Conservation (phyloP, 2,329 filamentous ascomycete genomes). For the Paracoccidioides lutzii region DNA sequence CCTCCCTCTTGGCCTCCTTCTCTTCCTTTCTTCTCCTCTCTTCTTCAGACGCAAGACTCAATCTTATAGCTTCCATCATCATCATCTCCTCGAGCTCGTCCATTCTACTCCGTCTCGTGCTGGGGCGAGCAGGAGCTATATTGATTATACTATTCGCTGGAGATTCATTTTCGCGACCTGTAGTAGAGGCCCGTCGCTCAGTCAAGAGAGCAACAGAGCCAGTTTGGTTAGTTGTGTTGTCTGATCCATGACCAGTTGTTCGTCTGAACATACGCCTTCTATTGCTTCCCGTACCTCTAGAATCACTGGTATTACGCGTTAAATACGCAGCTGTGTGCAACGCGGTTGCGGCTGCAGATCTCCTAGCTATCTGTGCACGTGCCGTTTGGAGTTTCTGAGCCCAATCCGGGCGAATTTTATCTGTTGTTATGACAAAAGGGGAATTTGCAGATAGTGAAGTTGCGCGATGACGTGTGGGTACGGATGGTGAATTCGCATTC, state of each 20-base stretch:
- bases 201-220: slow-evolving; percentile 36
- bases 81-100: slow-evolving; percentile 95
- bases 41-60: slow-evolving; percentile 85
- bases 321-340: slow-evolving; percentile 90
- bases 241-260: slow-evolving; percentile 23
- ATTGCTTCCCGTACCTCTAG: slow-evolving; percentile 44
- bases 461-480: slow-evolving; percentile 42
- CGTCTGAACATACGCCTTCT: slow-evolving; percentile 42
- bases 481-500: slow-evolving; percentile 25
- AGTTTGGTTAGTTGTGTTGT: slow-evolving; percentile 27
- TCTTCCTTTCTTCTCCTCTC: slow-evolving; percentile 78
- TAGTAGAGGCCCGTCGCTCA: slow-evolving; percentile 25
- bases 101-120: slow-evolving; percentile 50
- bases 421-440: slow-evolving; percentile 79
- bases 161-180: slow-evolving; percentile 23
- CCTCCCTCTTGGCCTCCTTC: slow-evolving; percentile 66
- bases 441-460: slow-evolving; percentile 69
- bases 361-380: slow-evolving; percentile 67
- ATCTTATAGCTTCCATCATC: slow-evolving; percentile 90
- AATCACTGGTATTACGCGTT: slow-evolving; percentile 48
- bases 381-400: slow-evolving; percentile 75
- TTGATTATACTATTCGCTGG: slow-evolving; percentile 23
- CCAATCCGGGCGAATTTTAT: slow-evolving; percentile 89
- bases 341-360: slow-evolving; percentile 85
- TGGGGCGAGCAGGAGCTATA: slow-evolving; percentile 33